Percentiles rank a stretch among this genome's conserved stretches.
phyloP scores from a whole-genome alignment of 148 eudicot species.

The Salicornia ramosissima region DNA sequence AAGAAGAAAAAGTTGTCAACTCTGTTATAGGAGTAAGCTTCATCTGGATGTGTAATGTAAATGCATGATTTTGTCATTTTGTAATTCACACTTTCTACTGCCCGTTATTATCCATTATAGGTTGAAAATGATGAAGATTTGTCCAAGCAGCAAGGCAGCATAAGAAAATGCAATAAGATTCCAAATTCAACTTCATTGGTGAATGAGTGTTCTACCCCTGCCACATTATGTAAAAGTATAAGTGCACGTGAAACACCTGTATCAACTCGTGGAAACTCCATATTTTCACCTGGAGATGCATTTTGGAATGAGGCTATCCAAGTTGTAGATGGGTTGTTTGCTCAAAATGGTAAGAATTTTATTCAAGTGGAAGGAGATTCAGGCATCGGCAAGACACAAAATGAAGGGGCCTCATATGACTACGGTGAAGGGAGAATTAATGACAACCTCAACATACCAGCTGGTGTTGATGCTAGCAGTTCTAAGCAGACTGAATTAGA shows the following conservation, averaged over 20 bases:
- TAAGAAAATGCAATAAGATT: slow-evolving; percentile 62
- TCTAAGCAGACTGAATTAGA: slow-evolving; percentile 26
- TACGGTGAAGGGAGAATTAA: slow-evolving; percentile 25
- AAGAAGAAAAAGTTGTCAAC: slow-evolving; percentile 26
- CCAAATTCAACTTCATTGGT: slow-evolving; percentile 11
- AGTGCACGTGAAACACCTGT: slow-evolving; percentile 64
- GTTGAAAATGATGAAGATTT: slow-evolving; percentile 27
- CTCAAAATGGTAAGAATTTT: slow-evolving; percentile 26
- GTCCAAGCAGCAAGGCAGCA: slow-evolving; percentile 33
- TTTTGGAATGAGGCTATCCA: slow-evolving; percentile 95
- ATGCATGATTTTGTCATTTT: background rate
- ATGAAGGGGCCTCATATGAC: slow-evolving; percentile 24
- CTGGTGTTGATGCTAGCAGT: slow-evolving; percentile 27
- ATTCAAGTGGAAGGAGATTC: slow-evolving; percentile 26
- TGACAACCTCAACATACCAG: slow-evolving; percentile 18
- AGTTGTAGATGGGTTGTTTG: slow-evolving; percentile 72
- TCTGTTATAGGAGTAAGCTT: slow-evolving; percentile 37
- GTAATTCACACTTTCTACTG: background rate
- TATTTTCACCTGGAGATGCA: slow-evolving; percentile 89
- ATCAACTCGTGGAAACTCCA: slow-evolving; percentile 65
- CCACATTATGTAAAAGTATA: slow-evolving; percentile 22
- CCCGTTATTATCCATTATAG: slow-evolving; percentile 26
- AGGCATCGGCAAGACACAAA: slow-evolving; percentile 20
- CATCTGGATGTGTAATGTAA: slow-evolving; percentile 6
- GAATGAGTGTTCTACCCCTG: slow-evolving; percentile 56